Evolutionary conservation across 768 basidiomycete genomes (phyloP), one percentile per base, ranked within the genome.

Genomic region (Mycena pura): DNA sequence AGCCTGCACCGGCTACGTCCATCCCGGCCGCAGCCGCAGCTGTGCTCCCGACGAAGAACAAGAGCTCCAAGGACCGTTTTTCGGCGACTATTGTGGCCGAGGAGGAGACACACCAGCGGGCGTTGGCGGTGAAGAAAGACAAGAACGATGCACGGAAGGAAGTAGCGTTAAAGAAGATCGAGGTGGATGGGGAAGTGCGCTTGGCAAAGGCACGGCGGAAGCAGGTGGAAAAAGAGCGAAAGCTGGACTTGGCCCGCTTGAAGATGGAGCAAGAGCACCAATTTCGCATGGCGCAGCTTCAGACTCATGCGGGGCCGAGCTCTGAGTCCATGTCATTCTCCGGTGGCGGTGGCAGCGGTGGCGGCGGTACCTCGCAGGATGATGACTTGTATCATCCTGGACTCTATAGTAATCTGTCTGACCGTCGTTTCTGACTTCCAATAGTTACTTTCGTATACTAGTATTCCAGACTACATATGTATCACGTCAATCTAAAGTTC

Each of bases 251-350:
- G 10, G 17, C 3, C 17, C 43, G 79, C 73, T 1, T 51, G 72
- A 69, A 45, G 73, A 75, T 21, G 77, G 74, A 38, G 67, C 66
- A 61, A 63, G 64, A 14, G 73, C 77, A 69, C 60, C 67, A 5
- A 45, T 64, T 52, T 5, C 58, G 44, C 14, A 48, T 57, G 46
- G 56, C 46, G 3, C 56, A 49, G 27, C 8, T 48, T 2, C 46
- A 57, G 39, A 8, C 17, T 14, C 45, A 29, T 11, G 27, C 1
- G 5, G n/a, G 25, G 17, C 32, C 44, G 29, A 36, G 32, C 24
- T 25, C 54, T 6, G 46, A 22, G 21, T 24, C 41, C 3, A 46
- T 56, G 14, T 38, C 34, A 7, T 17, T 41, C 8, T 10, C 15
- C 27, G 9, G 28, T 3, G 32, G n/a, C n/a, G n/a, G n/a, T n/a